Base-by-base conservation (phyloP, 2,329 filamentous ascomycete genomes). In the Fulvia fulva region DNA sequence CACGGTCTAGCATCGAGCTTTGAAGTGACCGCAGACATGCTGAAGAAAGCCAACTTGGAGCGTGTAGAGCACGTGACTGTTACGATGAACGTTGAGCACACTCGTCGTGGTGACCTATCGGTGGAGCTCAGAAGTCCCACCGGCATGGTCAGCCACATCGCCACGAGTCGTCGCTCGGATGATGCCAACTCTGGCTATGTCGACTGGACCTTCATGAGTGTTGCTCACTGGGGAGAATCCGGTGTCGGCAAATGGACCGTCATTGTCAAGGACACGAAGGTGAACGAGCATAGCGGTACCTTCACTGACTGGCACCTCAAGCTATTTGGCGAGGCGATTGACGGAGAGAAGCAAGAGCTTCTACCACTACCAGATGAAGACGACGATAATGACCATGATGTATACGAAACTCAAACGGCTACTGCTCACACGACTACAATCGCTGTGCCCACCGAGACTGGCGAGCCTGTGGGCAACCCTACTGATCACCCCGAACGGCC, bases 141-240 rank as follows among this genome's bases (percentile, higher is more conserved):
- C 30, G 89, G 90, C 9, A 77, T 97, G 58, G 80, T 91, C 63
- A 96, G 91, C 70, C 87, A 96, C 70, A 84, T 99, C 54, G 88
- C 92, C 4, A 89, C 87, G 12, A 79, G 87, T 1, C 88, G 94
- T 63, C 81, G 81, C 59, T 74, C 84, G 22, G 94, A 99, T 73
- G 78, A 81, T 1, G 82, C 81, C 34, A 71, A 76, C 0, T 75
- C 76, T 22, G 94, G 94, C 8, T 99, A 97, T 72, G 78, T 87
- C 37, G 91, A 97, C 76, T 99, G 94, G 94, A 97, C 93, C 0
- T 99, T 99, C 69, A 99, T 99, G 94, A 95, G 88, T 61, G 94
- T 99, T 37, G 92, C 87, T 63, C 94, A 99, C 73, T 99, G 92
- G 91, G 94, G 94, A 51, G 94, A 99, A 75, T 82, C 83, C 45